Evolutionary conservation across 495 filamentous ascomycete species (phyloP).

Genomic region (Filosporella fistucella): DNA sequence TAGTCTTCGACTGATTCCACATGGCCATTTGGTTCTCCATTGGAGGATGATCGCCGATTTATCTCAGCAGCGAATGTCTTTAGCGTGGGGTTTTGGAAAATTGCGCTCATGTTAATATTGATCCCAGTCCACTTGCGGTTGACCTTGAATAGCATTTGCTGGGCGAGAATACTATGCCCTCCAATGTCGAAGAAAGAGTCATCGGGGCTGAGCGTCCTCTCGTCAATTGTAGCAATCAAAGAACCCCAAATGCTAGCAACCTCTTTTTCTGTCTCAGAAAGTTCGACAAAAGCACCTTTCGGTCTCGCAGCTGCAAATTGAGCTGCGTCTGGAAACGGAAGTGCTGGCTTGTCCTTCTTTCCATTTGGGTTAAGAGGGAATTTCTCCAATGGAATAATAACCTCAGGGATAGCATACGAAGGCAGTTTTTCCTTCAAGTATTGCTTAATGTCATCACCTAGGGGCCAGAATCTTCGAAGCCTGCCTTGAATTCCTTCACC

Average conservation of each 20-base stretch:
- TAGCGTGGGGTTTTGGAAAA: slow-evolving; percentile 75
- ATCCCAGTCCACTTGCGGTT: slow-evolving; percentile 37
- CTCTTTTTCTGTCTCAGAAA: slow-evolving; percentile 56
- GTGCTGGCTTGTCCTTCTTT: slow-evolving; percentile 84
- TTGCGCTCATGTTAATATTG: slow-evolving; percentile 68
- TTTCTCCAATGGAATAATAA: slow-evolving; percentile 73
- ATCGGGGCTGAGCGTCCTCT: slow-evolving; percentile 54
- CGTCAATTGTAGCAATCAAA: slow-evolving; percentile 34
- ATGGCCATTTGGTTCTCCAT: slow-evolving; percentile 26
- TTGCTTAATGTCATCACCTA: slow-evolving; percentile 71
- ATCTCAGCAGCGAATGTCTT: slow-evolving; percentile 69
- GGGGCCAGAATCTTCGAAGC: slow-evolving; percentile 57
- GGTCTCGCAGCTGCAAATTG: slow-evolving; percentile 46
- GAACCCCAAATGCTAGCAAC: slow-evolving; percentile 66
- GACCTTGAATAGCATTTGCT: slow-evolving; percentile 69
- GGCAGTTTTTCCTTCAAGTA: slow-evolving; percentile 74
- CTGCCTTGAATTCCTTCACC: slow-evolving; percentile 54
- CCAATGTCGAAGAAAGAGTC: slow-evolving; percentile 84
- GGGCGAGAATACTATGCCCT: slow-evolving; percentile 82
- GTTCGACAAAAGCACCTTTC: slow-evolving; percentile 15
- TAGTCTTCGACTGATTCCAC: slow-evolving; percentile 53
- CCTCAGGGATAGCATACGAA: slow-evolving; percentile 71
- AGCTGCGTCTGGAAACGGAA: slow-evolving; percentile 84
- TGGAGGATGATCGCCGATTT: slow-evolving; percentile 45
- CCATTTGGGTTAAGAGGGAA: slow-evolving; percentile 93